These are phyloP conservation scores for Dentipellis fragilis DNA, from an alignment of 768 basidiomycete genomes.

Conservation along the genomic window DNA sequence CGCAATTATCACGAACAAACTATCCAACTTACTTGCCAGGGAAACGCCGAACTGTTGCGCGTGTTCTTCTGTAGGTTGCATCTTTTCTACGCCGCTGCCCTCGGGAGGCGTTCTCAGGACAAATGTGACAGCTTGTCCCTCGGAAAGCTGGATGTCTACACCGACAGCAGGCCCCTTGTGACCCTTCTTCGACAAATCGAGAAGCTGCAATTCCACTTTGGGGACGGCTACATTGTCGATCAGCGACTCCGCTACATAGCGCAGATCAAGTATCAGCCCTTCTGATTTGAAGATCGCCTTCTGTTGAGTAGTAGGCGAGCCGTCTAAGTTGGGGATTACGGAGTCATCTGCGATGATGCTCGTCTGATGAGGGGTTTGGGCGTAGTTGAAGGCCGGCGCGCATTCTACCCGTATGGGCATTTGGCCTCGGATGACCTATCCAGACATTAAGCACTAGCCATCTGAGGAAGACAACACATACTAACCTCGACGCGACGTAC, in stretches of 20 bases:
- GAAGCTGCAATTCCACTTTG: constrained; percentile 40
- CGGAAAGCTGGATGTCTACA: constrained; percentile 50
- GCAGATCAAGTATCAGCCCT: constrained; percentile 57
- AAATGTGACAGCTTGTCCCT: constrained; percentile 90
- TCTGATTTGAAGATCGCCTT: constrained; percentile 58
- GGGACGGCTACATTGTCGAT: constrained; percentile 44
- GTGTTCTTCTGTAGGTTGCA: constrained; percentile 27
- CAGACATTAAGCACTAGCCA: not conserved
- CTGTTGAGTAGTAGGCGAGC: constrained; percentile 27
- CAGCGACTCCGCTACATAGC: constrained; percentile 56
- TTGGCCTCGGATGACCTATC: constrained; percentile 70
- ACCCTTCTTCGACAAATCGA: constrained; percentile 61
- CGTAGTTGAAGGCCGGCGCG: constrained; percentile 96
- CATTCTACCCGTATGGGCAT: constrained; percentile 81
- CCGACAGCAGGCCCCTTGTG: constrained; percentile 63
- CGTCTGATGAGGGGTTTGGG: constrained; percentile 63
- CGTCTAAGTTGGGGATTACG: constrained; percentile 17
- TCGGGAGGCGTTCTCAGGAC: constrained; percentile 61
- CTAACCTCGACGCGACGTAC: constrained; percentile 67
- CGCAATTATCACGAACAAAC: not conserved
- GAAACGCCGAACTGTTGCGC: constrained; percentile 37
- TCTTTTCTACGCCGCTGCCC: constrained; percentile 16
- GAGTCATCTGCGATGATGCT: constrained; percentile 41
- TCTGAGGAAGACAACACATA: not conserved
- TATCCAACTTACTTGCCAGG: constrained; percentile 26